Evolutionary conservation across 176 grass and related monocot species (phyloP), one percentile per base, ranked within the genome.

Genomic region (Otatea glauca): DNA sequence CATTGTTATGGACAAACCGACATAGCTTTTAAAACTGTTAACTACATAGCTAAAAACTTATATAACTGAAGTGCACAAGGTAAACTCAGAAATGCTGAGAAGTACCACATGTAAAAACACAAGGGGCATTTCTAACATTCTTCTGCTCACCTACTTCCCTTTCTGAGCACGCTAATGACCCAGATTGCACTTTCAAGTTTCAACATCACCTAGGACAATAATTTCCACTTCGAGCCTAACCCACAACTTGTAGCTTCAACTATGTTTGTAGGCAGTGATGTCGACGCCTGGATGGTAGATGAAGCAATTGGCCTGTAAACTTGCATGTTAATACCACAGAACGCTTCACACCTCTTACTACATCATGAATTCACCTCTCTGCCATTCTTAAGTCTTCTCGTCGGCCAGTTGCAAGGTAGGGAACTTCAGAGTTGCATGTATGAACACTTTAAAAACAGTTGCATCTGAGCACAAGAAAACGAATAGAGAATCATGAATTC

Each of bases 81-180:
- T 29, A 35, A 65, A 38, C 70, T 76, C 21, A 53, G 56, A 59
- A 62, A 65, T 45, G 34, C 16, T 39, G 50, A 42, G 43, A 23
- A 72, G 18, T 41, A 67, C 42, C 29, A 59, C 38, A 14, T 63
- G 43, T 37, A 59, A 80, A 32, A 43, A 80, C 12, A n/a, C 35
- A 71, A 75, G 13, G 24, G 20, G 34, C 47, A 56, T 14, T 53
- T 37, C 50, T 60, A 48, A 59, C 48, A 59, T 78, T 70, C 24
- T 66, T 86, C 58, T n/a, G 58, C 58, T 74, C 79, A 84, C 50
- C 75, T 87, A 80, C 50, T 17, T 16, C 65, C 60, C 68, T 90
- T 80, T 59, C 6, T 53, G 61, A 69, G 68, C 54, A 87, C 23
- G 68, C 89, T 87, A 87, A 43, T 45, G 68, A 84, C 29, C 29